Evolutionary conservation across 495 filamentous ascomycete species (phyloP), one percentile per base, ranked within the genome.

Genomic region (Choiromyces venosus): DNA sequence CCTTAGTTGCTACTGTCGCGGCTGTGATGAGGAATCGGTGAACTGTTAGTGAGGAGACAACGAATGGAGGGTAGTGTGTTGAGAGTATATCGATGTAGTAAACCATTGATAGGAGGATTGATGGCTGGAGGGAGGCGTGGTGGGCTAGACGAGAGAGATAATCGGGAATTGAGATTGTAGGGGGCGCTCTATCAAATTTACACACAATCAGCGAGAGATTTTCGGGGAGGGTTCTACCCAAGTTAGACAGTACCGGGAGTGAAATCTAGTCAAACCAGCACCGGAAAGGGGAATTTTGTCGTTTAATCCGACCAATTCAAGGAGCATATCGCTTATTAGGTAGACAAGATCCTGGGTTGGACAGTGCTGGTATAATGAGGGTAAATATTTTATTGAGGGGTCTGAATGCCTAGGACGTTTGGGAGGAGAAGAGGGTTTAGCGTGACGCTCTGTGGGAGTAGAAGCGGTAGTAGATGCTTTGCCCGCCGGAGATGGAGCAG

Each of bases 71-170:
- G 80, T 97, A 98, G 37, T 95, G 83, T 5, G 92, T 89, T 82
- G 94, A 98, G 25, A 99, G 86, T n/a, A 92, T 90, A 82, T 99
- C 96, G 73, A 99, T 97, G 81, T 99, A 99, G 81, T 94, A 98
- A 69, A 99, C 95, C 94, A 99, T 99, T 74, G 93, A 93, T n/a
- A 99, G 87, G n/a, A 99, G 87, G 70, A 99, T 92, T 8, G 95
- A 94, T 8, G 95, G 94, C 9, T 92, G 91, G 1, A 99, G 87
- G 0, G 94, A 97, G 37, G 95, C 95, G 82, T 99, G 95, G 66
- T 93, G 93, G 16, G 95, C 93, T 25, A 99, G 86, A 71, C 95
- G 91, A 78, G 93, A 90, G 9, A 99, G 86, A 82, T 99, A 99
- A 80, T 98, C 95, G 44, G 87, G 84, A 25, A 99, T 93, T 67